These are phyloP conservation scores for Nicotiana knightiana DNA, from an alignment of 257 asterid species.

Conservation along the genomic window DNA sequence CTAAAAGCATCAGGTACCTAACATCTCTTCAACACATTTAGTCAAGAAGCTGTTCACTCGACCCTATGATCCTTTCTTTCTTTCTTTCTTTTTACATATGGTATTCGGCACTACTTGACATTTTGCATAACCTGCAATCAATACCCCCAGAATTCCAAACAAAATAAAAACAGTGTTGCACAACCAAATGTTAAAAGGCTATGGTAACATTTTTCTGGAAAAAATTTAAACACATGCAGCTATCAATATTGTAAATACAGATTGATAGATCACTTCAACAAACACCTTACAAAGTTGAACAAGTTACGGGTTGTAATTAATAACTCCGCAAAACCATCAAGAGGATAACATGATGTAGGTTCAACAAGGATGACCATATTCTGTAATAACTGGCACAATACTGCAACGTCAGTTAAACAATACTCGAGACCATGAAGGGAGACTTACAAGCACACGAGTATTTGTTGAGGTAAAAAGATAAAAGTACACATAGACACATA, in stretches of 20 bases:
- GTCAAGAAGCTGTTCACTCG: neutral
- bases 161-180: neutral
- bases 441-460: neutral
- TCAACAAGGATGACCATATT: neutral
- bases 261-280: neutral
- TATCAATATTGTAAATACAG: neutral
- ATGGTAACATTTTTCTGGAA: neutral
- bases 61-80: neutral
- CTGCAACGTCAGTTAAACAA: constrained; percentile 5
- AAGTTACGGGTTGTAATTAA: neutral
- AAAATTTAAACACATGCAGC: neutral
- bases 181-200: neutral
- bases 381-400: neutral
- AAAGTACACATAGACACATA: neutral
- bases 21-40: too few relatives aligned
- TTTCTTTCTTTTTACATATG: neutral
- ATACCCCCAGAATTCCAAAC: neutral
- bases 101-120: neutral
- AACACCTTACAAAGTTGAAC: neutral
- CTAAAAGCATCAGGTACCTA: too few relatives aligned
- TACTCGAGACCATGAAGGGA: constrained; percentile 2
- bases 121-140: neutral
- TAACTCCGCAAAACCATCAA: neutral
- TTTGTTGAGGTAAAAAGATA: neutral
- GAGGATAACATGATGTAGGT: neutral